Base-by-base conservation (phyloP, 495 filamentous ascomycete species). In the Talaromyces ruber region DNA sequence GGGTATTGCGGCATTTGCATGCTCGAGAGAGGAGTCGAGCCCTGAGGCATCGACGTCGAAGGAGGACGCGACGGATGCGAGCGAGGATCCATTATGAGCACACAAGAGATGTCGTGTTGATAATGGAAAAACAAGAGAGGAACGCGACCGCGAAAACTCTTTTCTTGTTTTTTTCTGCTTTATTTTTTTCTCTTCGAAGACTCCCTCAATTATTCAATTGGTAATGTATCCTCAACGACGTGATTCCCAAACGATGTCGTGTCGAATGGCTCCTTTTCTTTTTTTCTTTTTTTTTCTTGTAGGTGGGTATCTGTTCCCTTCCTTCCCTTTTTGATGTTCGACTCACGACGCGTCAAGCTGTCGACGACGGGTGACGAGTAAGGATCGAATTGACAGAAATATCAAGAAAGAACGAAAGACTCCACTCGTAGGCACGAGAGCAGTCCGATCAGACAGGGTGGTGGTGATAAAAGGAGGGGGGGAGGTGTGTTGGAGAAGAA, bases 1-100 rank as follows among this genome's bases (percentile, higher is more conserved):
- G 70, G 65, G 72, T 79, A 79, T 64, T 79, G 77, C 60, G 77
- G 77, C 75, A 79, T 78, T 24, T 72, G 74, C 77, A 79, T 79
- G 59, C 71, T 79, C 32, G 74, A 72, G 47, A 79, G 67, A 45
- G 76, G 76, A 68, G 76, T 70, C 65, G 76, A 77, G 67, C 75
- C 74, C 63, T 85, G 84, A 67, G 82, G 82, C 55, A 84, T 67
- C 64, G 76, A 79, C 60, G 80, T 81, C 60, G 82, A 82, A n/a
- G 81, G 80, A 67, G 81, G 78, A 66, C 80, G 76, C 67, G 79
- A 81, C 69, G 74, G 78, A 72, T 83, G 81, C 72, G 78, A 78
- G 74, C 79, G 76, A 65, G 73, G 73, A 76, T 79, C 77, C 78
- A 81, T 81, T 62, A 47, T 65, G 30, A 61, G 45, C 52, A 50